Conservation (phyloP, 2,329 filamentous ascomycete genomes). For the Zalaria obscura region DNA sequence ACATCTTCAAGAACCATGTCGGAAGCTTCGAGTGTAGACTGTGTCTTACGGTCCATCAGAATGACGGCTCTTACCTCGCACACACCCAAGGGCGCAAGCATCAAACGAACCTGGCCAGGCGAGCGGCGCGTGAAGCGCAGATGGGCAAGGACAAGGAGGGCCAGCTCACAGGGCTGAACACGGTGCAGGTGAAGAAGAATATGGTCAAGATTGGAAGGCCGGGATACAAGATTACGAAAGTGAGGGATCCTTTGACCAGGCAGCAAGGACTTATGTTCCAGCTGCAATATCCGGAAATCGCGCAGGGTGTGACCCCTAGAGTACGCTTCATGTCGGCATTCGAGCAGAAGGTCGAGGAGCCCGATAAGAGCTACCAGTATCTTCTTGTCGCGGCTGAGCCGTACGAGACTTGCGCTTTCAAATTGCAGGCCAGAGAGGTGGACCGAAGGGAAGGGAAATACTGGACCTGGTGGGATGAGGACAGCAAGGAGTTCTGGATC, state of each 20-base stretch:
- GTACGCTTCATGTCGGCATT: conserved; percentile 97
- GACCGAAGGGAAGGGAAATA: conserved; percentile 78
- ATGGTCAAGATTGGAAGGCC: conserved; percentile 89
- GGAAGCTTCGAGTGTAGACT: conserved; percentile 96
- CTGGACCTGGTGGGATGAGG: conserved; percentile 91
- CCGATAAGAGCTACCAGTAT: conserved; percentile 90
- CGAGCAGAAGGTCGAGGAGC: conserved; percentile 88
- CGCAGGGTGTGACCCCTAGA: conserved; percentile 57
- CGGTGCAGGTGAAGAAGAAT: conserved; percentile 57
- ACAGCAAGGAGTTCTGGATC: conserved; percentile 93
- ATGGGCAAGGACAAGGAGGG: conserved; percentile 62
- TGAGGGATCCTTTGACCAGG: conserved; percentile 72
- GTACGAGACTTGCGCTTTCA: conserved; percentile 95
- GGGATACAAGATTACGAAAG: conserved; percentile 96
- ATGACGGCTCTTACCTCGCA: conserved; percentile 95
- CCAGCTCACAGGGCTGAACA: conserved; percentile 52
- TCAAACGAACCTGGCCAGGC: conserved; percentile 91
- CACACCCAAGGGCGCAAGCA: conserved; percentile 98
- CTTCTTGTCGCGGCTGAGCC: conserved; percentile 89
- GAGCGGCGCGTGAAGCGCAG: conserved; percentile 88
- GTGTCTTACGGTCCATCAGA: conserved; percentile 94
- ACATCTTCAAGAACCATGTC: conserved; percentile 99
- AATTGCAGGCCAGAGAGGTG: conserved; percentile 84
- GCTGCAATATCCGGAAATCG: conserved; percentile 87
- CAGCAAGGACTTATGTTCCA: conserved; percentile 93